Conservation (phyloP, 2,329 filamentous ascomycete genomes). For the Neopestalotiopsis clavispora region DNA sequence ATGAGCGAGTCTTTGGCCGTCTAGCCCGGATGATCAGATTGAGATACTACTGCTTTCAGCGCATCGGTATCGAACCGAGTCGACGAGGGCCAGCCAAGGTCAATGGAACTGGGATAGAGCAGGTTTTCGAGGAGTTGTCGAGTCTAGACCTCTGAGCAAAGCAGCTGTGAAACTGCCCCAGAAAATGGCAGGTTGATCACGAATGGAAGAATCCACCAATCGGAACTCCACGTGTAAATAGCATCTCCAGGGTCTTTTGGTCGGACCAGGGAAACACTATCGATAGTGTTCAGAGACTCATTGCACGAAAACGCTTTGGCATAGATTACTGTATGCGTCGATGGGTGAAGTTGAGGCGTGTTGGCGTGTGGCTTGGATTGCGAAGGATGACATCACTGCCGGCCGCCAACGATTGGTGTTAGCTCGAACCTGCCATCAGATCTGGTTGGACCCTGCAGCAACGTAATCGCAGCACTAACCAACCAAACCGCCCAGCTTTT, state of each 20-base stretch:
- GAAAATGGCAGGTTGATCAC: neutral
- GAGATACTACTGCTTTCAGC: no score
- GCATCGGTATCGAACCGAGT: no score
- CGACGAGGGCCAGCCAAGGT: neutral
- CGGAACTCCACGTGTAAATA: neutral
- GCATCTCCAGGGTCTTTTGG: neutral
- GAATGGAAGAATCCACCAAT: neutral
- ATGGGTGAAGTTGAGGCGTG: neutral
- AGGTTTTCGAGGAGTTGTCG: slow-evolving; percentile 1
- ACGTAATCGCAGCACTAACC: neutral
- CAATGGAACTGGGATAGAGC: neutral
- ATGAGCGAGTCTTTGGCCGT: no score
- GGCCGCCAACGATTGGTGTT: neutral
- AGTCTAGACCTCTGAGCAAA: slow-evolving; percentile 7
- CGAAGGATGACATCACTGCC: slow-evolving; percentile 7
- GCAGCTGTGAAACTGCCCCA: neutral
- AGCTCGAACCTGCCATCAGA: neutral
- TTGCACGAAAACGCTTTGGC: neutral
- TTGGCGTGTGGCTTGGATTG: neutral
- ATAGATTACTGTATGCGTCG: neutral
- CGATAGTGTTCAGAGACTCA: neutral
- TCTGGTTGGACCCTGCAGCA: neutral
- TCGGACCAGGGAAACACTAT: neutral
- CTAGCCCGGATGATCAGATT: no score
- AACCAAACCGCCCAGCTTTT: neutral